Evolutionary conservation across 1,139 yeast genomes (phyloP).

Genomic region (Kurtzmaniella quercitrusa): DNA sequence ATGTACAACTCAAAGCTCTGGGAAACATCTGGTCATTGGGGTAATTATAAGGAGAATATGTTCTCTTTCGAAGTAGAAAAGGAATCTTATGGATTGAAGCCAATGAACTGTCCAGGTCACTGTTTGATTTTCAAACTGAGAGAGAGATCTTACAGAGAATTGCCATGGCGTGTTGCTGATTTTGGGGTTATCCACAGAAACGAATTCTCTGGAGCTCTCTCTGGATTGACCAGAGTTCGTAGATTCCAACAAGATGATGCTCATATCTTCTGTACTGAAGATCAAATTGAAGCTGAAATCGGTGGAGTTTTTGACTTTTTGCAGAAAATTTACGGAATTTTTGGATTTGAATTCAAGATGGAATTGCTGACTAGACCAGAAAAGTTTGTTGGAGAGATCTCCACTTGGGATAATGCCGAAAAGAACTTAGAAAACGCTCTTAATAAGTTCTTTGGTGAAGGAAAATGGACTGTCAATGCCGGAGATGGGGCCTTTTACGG

Average conservation of each 20-base stretch:
- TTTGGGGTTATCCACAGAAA: slow-evolving; percentile 93
- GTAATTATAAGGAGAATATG: slow-evolving; percentile 94
- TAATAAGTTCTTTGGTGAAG: slow-evolving; percentile 63
- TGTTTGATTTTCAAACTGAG: slow-evolving; percentile 80
- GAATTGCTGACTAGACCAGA: slow-evolving; percentile 94
- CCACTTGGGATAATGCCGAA: slow-evolving; percentile 90
- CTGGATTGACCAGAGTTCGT: slow-evolving; percentile 92
- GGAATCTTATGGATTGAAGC: slow-evolving; percentile 84
- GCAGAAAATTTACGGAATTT: slow-evolving; percentile 71
- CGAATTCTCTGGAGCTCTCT: slow-evolving; percentile 90
- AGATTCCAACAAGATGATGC: slow-evolving; percentile 99
- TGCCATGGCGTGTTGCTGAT: slow-evolving; percentile 88
- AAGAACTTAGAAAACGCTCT: slow-evolving; percentile 68
- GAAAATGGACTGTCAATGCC: slow-evolving; percentile 85
- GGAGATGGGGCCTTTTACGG: slow-evolving; percentile 99
- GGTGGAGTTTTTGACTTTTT: slow-evolving; percentile 75
- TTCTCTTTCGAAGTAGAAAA: slow-evolving; percentile 93
- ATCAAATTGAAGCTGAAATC: slow-evolving; percentile 83
- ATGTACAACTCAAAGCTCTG: slow-evolving; percentile 94
- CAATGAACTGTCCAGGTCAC: slow-evolving; percentile 99
- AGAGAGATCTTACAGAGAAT: slow-evolving; percentile 83
- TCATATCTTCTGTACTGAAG: slow-evolving; percentile 89
- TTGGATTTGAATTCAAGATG: slow-evolving; percentile 87
- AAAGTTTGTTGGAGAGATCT: slow-evolving; percentile 78
- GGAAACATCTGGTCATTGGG: slow-evolving; percentile 99